phyloP scores from a whole-genome alignment of 768 basidiomycete species.

The Podaxis rugospora region DNA sequence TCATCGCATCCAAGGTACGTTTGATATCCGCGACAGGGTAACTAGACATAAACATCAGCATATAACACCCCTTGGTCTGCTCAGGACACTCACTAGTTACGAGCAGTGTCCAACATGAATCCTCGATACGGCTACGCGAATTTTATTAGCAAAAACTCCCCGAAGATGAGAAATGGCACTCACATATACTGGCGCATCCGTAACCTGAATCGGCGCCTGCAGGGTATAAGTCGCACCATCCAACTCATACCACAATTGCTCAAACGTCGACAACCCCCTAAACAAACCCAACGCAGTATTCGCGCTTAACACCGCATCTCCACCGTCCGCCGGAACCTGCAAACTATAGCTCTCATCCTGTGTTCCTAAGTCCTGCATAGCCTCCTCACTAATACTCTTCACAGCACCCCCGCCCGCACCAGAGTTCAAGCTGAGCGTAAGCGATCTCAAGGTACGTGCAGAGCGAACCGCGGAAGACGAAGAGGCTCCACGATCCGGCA shows the following conservation, averaged over 20 bases:
- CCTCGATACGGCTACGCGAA: conserved; percentile 61
- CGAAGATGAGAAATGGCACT: conserved; percentile 19
- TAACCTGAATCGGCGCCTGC: conserved; percentile 53
- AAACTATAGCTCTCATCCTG: conserved; percentile 62
- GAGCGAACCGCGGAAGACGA: conserved; percentile 34
- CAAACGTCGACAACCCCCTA: conserved; percentile 73
- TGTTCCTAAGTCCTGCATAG: conserved; percentile 43
- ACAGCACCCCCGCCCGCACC: conserved; percentile 19
- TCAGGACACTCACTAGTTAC: conserved; percentile 57
- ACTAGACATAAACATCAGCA: conserved; percentile 24
- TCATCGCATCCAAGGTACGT: conserved; percentile 74
- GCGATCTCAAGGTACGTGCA: conserved; percentile 37
- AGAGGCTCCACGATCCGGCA: conserved; percentile 55
- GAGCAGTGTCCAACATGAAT: conserved; percentile 74
- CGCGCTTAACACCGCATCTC: conserved; percentile 48
- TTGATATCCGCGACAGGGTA: conserved; percentile 62
- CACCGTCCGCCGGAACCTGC: conserved; percentile 51
- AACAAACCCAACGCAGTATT: conserved; percentile 66
- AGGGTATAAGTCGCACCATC: conserved; percentile 49
- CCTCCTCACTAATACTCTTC: conserved; percentile 51
- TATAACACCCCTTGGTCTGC: not conserved
- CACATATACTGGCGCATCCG: conserved; percentile 64
- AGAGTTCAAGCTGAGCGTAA: conserved; percentile 39
- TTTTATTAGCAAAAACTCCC: not conserved
- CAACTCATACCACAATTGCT: conserved; percentile 61